These are phyloP conservation scores for Flaveria brownii DNA, from an alignment of 129 eudicot species.

Conservation along the genomic window DNA sequence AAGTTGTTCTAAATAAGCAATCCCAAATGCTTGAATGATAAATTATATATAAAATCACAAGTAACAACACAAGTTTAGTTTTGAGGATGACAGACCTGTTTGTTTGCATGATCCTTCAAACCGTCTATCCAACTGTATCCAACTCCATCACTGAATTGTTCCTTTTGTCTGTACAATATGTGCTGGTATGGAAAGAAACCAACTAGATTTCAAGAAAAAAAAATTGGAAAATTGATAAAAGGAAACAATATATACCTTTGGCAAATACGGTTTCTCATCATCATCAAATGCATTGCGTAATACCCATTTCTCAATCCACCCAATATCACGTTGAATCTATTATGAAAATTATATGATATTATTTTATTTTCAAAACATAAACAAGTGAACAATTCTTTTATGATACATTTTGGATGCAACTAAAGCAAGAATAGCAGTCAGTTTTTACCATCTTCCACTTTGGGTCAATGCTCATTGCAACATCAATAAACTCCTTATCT, in stretches of 20 bases:
- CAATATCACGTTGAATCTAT: constrained; percentile 75
- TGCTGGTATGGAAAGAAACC: constrained; percentile 52
- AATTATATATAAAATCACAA: background rate
- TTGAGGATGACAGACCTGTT: constrained; percentile 40
- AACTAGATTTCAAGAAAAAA: background rate
- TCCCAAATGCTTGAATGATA: background rate
- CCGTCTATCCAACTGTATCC: constrained; percentile 99
- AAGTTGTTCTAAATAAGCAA: too few relatives aligned
- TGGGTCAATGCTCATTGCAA: constrained; percentile 95
- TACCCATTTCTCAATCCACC: constrained; percentile 96
- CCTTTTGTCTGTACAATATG: constrained; percentile 95
- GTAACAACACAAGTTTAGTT: background rate
- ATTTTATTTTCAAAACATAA: too few relatives aligned
- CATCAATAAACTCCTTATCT: constrained; percentile 85
- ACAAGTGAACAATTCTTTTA: too few relatives aligned
- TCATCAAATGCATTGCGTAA: constrained; percentile 98
- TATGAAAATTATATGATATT: background rate
- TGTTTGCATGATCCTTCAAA: constrained; percentile 83
- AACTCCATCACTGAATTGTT: constrained; percentile 97
- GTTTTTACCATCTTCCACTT: constrained; percentile 79
- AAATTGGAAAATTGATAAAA: background rate
- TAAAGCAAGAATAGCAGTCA: background rate
- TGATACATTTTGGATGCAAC: background rate
- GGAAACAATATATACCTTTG: constrained; percentile 60
- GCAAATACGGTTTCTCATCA: constrained; percentile 77